Evolutionary conservation across 306 rosid genomes (phyloP).

Genomic region (Prunus dulcis): DNA sequence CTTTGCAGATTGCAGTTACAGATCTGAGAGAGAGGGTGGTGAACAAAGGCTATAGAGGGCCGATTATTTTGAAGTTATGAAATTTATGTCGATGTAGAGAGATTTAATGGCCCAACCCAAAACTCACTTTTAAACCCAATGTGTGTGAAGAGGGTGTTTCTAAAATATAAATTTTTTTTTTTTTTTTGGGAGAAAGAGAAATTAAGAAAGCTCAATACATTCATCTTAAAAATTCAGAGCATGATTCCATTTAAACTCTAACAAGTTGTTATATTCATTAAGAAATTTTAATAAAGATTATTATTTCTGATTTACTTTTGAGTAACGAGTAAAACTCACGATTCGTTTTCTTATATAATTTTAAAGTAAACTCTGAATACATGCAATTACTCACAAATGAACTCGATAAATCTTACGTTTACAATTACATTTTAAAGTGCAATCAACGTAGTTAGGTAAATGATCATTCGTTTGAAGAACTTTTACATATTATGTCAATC

Average conservation of each 20-base stretch:
- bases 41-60: neutral
- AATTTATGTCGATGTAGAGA: neutral
- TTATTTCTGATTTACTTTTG: neutral
- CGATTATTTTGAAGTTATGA: neutral
- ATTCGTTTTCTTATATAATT: neutral
- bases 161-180: too few species aligned
- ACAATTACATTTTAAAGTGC: neutral
- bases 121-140: neutral
- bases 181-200: too few species aligned
- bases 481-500: neutral
- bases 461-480: neutral
- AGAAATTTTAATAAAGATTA: neutral
- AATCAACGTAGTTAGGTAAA: too few species aligned
- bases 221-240: too few species aligned
- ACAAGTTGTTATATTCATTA: neutral
- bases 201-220: too few species aligned
- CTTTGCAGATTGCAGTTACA: neutral
- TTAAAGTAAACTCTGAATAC: neutral
- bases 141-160: too few species aligned
- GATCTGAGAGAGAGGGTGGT: constrained; percentile 11
- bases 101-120: neutral
- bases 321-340: neutral
- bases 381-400: neutral
- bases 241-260: neutral
- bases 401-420: neutral